Evolutionary conservation across 139 green algal genomes (phyloP).

Genomic region (Micractinium conductrix): DNA sequence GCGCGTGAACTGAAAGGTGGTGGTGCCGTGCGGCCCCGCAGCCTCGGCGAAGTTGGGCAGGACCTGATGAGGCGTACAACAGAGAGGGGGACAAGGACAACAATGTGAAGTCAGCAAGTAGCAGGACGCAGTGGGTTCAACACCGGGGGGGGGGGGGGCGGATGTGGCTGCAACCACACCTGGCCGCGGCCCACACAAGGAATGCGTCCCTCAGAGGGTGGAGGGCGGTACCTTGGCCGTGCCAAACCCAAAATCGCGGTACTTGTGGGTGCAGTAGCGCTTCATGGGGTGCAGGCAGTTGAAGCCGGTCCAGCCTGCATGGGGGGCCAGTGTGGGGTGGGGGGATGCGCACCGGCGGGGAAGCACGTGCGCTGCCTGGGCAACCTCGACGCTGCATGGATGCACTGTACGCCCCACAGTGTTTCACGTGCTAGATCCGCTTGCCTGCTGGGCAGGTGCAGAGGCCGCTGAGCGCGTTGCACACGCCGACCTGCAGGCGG

Average conservation of each 20-base stretch:
- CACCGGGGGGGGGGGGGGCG: too few relatives aligned
- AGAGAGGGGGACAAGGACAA: too few relatives aligned
- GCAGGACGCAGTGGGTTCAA: too few relatives aligned
- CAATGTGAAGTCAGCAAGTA: too few relatives aligned
- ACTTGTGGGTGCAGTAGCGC: constrained; percentile 37
- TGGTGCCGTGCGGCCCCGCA: neutral
- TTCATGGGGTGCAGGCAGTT: constrained; percentile 20
- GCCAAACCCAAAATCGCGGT: neutral
- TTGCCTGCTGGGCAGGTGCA: constrained; percentile 15
- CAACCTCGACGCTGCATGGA: neutral
- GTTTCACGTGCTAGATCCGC: neutral
- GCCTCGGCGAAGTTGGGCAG: neutral
- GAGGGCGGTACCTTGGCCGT: too few relatives aligned
- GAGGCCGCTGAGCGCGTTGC: neutral
- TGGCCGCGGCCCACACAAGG: too few relatives aligned
- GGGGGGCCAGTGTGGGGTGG: neutral
- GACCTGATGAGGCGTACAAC: neutral
- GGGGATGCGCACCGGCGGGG: neutral
- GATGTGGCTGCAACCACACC: too few relatives aligned
- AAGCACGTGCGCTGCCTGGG: neutral
- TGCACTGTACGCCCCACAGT: too few relatives aligned
- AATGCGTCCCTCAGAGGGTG: too few relatives aligned
- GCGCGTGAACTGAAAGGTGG: neutral
- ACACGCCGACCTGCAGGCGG: neutral
- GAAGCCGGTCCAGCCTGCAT: constrained; percentile 20